These are phyloP conservation scores for Clathrospora elynae DNA, from an alignment of 2,329 filamentous ascomycete species.

Conservation along the genomic window DNA sequence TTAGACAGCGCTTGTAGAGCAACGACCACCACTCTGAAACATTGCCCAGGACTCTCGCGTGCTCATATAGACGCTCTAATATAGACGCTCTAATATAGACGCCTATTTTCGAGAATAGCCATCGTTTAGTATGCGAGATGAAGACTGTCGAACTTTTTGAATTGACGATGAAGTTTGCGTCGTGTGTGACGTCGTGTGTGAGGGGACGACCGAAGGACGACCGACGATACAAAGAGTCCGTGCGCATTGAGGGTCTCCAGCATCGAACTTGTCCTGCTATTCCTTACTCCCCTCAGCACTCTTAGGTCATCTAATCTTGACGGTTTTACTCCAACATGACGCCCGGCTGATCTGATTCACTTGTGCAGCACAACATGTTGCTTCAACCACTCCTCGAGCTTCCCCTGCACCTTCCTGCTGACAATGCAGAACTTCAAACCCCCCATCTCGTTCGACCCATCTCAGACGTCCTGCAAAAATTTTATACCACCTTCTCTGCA, in stretches of 20 bases:
- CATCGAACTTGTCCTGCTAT: too few relatives aligned
- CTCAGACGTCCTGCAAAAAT: conserved; percentile 30
- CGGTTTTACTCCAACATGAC: too few relatives aligned
- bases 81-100: not conserved
- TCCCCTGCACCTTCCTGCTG: conserved; percentile 30
- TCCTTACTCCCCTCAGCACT: too few relatives aligned
- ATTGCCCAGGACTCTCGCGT: not conserved
- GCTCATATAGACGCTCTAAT: not conserved
- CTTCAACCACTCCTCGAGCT: conserved; percentile 26
- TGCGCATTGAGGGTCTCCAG: too few relatives aligned
- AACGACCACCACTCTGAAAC: not conserved
- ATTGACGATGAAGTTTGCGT: not conserved
- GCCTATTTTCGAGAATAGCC: not conserved
- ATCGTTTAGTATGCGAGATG: not conserved
- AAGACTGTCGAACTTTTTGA: not conserved
- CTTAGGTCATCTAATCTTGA: too few relatives aligned
- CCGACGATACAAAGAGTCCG: too few relatives aligned
- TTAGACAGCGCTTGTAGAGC: conserved; percentile 2
- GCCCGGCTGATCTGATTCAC: too few relatives aligned
- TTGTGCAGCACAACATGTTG: conserved; percentile 19
- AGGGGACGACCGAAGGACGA: too few relatives aligned
- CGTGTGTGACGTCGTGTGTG: too few relatives aligned
- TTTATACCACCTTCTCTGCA: conserved; percentile 35
- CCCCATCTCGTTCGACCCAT: conserved; percentile 28
- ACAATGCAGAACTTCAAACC: conserved; percentile 37